Evolutionary conservation across 331 rosid species (phyloP), one percentile per base, ranked within the genome.

Genomic region (Rosa hybrid): DNA sequence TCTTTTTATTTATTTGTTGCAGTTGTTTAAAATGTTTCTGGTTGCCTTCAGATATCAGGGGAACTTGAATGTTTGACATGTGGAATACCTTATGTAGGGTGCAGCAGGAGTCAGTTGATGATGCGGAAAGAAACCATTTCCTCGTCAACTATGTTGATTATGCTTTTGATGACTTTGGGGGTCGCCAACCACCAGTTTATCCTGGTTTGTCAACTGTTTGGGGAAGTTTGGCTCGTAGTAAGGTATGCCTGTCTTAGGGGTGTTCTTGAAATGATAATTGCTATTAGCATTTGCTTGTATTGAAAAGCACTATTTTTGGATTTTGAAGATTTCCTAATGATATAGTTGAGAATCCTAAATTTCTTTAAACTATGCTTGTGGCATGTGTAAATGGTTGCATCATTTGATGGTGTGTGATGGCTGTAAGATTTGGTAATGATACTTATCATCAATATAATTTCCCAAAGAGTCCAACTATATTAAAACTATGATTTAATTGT

Each of bases 181-280:
- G 99, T 78, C 96, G 94, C 25, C 99, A 96, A 85, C 97, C 98
- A 42, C 99, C 99, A 1, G 99, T 96, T 45, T 96, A 96, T 82
- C 99, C 99, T 76, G 99, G 99, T 68, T 85, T 96, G 75, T 90
- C 99, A 73, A 96, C 99, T 80, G 99, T 96, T 48, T 96, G 99
- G 99, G 99, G 99, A 86, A 96, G 99, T 87, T 86, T 96, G 93
- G 99, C 99, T 49, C 96, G 99, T 71, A 96, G 99, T 79, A 96
- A 96, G 97, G 99, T 91, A 85, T 17, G 53, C 48, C 34, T 77
- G 21, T 75, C 67, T 23, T 68, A 20, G 34, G 71, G 78, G 63
- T 80, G 57, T 21, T 84, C 72, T 48, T 57, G 45, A 72, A 71
- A 65, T 42, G 53, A 23, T 65, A 44, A 44, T 12, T 23, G 56